A percentile compares a stretch with the other conserved stretches of the same genome.
Evolutionary conservation across 495 filamentous ascomycete species (phyloP).

Genomic region (Xylona heveae): DNA sequence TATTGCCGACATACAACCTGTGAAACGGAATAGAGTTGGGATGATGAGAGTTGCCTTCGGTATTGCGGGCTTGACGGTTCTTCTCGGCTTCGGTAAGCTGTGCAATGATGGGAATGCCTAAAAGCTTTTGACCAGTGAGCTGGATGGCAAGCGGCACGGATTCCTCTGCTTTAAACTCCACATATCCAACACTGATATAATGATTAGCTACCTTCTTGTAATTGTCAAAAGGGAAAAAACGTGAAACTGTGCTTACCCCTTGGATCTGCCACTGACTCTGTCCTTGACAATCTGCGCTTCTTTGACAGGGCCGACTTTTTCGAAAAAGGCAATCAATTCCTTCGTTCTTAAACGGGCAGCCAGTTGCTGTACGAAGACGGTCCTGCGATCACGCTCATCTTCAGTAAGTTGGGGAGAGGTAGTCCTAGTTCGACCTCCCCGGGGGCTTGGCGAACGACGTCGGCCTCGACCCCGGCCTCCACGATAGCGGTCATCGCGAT

Average conservation of each 20-base stretch:
- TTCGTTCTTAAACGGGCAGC: conserved; percentile 79
- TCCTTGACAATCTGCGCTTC: conserved; percentile 99
- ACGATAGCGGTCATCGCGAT: conserved; percentile 24
- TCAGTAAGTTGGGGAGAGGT: conserved; percentile 52
- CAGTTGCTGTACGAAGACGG: conserved; percentile 95
- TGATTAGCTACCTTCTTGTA: conserved; percentile 14
- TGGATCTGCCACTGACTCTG: conserved; percentile 84
- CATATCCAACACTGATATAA: conserved; percentile 72
- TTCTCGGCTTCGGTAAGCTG: conserved; percentile 98
- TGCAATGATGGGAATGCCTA: conserved; percentile 96
- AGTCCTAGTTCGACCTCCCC: conserved; percentile 22
- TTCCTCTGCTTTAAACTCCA: conserved; percentile 95
- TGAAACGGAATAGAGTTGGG: conserved; percentile 81
- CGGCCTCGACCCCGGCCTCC: conserved; percentile 21
- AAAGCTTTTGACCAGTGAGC: conserved; percentile 94
- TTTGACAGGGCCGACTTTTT: conserved; percentile 86
- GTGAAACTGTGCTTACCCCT: conserved; percentile 46
- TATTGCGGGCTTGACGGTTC: conserved; percentile 85
- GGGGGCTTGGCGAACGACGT: conserved; percentile 25
- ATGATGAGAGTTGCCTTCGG: conserved; percentile 41
- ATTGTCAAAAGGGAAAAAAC: conserved; percentile 2
- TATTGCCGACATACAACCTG: conserved; percentile 96
- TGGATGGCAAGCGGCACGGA: conserved; percentile 86
- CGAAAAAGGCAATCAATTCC: conserved; percentile 88
- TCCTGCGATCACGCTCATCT: conserved; percentile 90